phyloP scores from a whole-genome alignment of 805 yeast species.

The Wickerhamiella alocasiicola region DNA sequence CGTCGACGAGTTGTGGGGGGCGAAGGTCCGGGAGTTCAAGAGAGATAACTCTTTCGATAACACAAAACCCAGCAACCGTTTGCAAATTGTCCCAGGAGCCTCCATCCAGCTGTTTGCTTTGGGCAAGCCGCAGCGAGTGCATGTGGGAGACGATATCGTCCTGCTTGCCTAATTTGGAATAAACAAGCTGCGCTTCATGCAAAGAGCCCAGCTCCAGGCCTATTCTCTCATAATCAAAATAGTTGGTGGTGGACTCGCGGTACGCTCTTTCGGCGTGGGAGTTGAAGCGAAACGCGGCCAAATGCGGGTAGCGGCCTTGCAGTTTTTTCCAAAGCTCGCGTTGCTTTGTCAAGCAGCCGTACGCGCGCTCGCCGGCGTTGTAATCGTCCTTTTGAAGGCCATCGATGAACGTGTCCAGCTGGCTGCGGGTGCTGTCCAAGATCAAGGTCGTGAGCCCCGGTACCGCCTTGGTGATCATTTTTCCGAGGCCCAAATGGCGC shows the following conservation, averaged over 20 bases:
- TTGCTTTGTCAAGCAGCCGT: slow-evolving; percentile 42
- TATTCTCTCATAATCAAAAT: slow-evolving; percentile 34
- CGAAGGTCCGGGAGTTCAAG: slow-evolving; percentile 46
- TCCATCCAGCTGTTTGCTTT: slow-evolving; percentile 31
- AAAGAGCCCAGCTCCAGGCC: slow-evolving; percentile 56
- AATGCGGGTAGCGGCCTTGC: slow-evolving; percentile 34
- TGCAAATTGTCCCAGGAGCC: slow-evolving; percentile 19
- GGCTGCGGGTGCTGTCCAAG: slow-evolving; percentile 52
- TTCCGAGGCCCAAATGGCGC: slow-evolving; percentile 59
- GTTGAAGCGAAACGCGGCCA: slow-evolving; percentile 54
- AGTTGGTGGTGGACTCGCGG: slow-evolving; percentile 42
- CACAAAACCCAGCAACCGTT: slow-evolving; percentile 61
- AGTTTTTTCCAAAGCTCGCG: slow-evolving; percentile 46
- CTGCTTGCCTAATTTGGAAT: slow-evolving; percentile 54
- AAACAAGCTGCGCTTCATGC: slow-evolving; percentile 73
- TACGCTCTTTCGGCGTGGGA: slow-evolving; percentile 76
- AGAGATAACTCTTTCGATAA: slow-evolving; percentile 60
- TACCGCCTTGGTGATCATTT: slow-evolving; percentile 58
- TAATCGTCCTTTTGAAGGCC: slow-evolving; percentile 27
- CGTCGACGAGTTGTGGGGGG: slow-evolving; percentile 51
- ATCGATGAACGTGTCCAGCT: slow-evolving; percentile 48
- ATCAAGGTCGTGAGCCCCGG: slow-evolving; percentile 65
- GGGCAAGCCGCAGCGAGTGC: slow-evolving; percentile 39
- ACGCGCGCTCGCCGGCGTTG: slow-evolving; percentile 45
- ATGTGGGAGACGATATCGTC: slow-evolving; percentile 51